These are phyloP conservation scores for Chloropicon primus DNA, from an alignment of 139 green algal genomes.

Conservation along the genomic window DNA sequence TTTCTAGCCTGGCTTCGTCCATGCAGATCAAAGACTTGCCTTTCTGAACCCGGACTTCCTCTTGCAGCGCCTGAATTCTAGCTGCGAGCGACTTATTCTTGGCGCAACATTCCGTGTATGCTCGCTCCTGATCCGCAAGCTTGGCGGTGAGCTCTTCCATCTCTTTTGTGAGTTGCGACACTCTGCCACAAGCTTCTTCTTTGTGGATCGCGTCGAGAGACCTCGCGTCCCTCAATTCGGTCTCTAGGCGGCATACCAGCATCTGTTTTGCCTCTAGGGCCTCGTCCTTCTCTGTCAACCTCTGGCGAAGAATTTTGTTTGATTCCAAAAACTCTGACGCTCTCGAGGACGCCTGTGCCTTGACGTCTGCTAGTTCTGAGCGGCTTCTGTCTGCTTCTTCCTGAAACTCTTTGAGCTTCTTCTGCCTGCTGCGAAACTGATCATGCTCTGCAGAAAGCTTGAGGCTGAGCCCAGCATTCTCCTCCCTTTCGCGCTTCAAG, in stretches of 20 bases:
- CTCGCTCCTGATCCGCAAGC: background rate
- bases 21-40: background rate
- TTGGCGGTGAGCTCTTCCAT: background rate
- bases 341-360: background rate
- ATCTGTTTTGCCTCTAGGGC: background rate
- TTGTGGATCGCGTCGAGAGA: too few species aligned
- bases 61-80: background rate
- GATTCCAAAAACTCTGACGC: background rate
- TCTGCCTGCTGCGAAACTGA: background rate
- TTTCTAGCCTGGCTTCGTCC: background rate
- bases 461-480: background rate
- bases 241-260: background rate
- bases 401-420: background rate
- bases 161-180: background rate
- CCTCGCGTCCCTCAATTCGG: background rate
- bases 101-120: background rate
- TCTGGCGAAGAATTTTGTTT: background rate
- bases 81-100: background rate
- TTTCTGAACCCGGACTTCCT: background rate
- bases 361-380: background rate
- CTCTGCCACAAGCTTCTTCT: too few species aligned
- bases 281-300: background rate
- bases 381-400: background rate
- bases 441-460: background rate
- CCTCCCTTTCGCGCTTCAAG: background rate